These are phyloP conservation scores for Cyathus striatus DNA, from an alignment of 768 basidiomycete genomes.

Conservation along the genomic window DNA sequence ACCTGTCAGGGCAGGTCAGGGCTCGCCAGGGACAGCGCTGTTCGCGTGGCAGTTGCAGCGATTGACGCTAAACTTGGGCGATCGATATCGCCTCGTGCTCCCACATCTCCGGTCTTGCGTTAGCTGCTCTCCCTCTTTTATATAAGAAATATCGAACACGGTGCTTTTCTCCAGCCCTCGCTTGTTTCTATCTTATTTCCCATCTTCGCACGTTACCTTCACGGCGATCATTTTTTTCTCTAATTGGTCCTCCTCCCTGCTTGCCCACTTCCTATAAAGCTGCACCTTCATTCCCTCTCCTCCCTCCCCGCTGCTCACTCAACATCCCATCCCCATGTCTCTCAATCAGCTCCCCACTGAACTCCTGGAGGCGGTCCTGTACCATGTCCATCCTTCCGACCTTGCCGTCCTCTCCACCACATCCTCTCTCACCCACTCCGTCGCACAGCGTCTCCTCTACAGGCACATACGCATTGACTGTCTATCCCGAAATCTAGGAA, in stretches of 20 bases:
- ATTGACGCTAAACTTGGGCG: too few species aligned
- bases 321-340: constrained; percentile 31
- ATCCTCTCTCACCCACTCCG: constrained; percentile 31
- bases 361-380: constrained; percentile 50
- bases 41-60: constrained; percentile 9
- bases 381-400: constrained; percentile 21
- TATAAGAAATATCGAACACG: constrained; percentile 18
- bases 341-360: constrained; percentile 51
- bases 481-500: constrained; percentile 36
- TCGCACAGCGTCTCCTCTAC: constrained; percentile 63
- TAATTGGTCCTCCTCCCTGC: constrained; percentile 20
- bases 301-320: too few species aligned
- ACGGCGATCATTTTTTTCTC: constrained; percentile 32
- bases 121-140: constrained; percentile 9
- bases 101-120: too few species aligned
- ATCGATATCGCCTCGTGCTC: too few species aligned
- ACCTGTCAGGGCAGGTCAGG: too few species aligned
- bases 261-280: constrained; percentile 9
- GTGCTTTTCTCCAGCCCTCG: constrained; percentile 10
- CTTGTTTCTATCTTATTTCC: constrained; percentile 12
- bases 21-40: too few species aligned
- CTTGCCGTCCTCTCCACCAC: constrained; percentile 48
- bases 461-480: constrained; percentile 45
- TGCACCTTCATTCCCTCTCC: constrained; percentile 7
- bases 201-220: constrained; percentile 23